A percentile compares a stretch with the other conserved stretches of the same genome.
These are phyloP conservation scores for Sordariomycetes sp. DNA, from an alignment of 2,329 filamentous ascomycete species.

Conservation along the genomic window DNA sequence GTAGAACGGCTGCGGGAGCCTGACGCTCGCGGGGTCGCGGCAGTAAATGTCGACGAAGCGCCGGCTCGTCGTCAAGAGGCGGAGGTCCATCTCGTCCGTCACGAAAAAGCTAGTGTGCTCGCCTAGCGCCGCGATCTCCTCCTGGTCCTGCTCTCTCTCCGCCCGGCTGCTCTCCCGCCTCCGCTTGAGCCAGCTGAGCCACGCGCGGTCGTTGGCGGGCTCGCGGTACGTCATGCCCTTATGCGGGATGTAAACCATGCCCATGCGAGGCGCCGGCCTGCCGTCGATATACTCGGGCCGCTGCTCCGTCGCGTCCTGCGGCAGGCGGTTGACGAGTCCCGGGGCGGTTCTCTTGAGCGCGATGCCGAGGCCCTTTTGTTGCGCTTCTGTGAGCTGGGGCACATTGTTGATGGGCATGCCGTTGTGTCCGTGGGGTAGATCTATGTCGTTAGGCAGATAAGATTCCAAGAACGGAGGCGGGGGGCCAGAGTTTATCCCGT, in stretches of 20 bases:
- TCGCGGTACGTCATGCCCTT: not conserved
- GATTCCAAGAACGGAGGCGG: not conserved
- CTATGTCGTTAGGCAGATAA: not conserved
- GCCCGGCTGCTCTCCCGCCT: not conserved
- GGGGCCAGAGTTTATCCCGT: not conserved
- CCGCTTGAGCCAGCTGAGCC: not conserved
- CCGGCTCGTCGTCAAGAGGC: not conserved
- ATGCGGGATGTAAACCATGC: conserved; percentile 2
- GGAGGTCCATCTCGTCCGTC: not conserved
- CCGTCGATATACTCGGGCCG: not conserved
- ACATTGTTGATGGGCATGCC: not conserved
- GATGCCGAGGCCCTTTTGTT: not conserved
- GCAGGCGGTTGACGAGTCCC: not conserved
- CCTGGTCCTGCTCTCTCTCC: not conserved
- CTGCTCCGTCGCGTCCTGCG: not conserved
- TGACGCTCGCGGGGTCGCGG: conserved; percentile 3
- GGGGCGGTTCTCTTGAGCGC: not conserved
- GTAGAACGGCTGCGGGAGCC: not conserved
- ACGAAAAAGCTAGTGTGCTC: conserved; percentile 2
- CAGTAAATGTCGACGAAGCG: conserved; percentile 2
- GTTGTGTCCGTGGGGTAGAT: not conserved
- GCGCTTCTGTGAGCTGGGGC: not conserved
- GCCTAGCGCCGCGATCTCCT: not conserved
- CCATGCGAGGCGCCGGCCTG: not conserved
- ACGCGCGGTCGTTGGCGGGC: not conserved